Percentiles rank a stretch among this genome's conserved stretches.
Evolutionary conservation across 148 eudicot species (phyloP).

Genomic region (Chenopodium berlandieri): DNA sequence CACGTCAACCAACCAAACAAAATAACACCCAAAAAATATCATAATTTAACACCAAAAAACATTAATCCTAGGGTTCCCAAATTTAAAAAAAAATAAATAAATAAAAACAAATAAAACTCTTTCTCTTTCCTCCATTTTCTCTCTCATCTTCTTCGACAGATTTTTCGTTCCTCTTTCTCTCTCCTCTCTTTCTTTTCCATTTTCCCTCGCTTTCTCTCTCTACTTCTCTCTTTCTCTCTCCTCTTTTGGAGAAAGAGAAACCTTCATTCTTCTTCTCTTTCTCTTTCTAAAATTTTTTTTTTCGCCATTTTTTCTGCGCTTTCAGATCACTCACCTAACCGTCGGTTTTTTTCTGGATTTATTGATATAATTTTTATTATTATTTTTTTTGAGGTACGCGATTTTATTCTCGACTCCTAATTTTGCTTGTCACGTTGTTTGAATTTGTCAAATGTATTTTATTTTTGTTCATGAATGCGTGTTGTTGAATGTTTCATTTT

Average conservation of each 20-base stretch:
- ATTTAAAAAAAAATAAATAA: not conserved
- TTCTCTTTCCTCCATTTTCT: conserved; percentile 1
- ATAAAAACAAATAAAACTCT: not conserved
- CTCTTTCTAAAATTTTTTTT: not conserved
- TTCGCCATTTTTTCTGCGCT: not conserved
- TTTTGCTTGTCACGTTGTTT: conserved; percentile 20
- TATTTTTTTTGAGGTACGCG: conserved; percentile 10
- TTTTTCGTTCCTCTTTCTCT: conserved; percentile 6
- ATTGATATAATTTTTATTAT: not conserved
- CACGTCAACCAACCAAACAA: not conserved
- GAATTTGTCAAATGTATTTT: conserved; percentile 12
- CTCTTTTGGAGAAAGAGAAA: conserved; percentile 16
- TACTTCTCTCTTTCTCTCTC: conserved; percentile 20
- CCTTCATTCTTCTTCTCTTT: not conserved
- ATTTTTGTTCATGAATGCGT: not conserved
- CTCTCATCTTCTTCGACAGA: conserved; percentile 11
- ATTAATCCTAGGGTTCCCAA: not conserved
- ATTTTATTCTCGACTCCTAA: not conserved
- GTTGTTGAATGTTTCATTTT: not conserved
- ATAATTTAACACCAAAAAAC: not conserved
- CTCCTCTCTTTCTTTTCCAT: not conserved
- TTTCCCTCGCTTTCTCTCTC: conserved; percentile 26
- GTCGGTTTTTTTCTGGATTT: not conserved
- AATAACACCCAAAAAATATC: not conserved
- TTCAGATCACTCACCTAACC: conserved; percentile 17